Conservation (phyloP, 2,329 filamentous ascomycete species). For the Seiridium cupressi region DNA sequence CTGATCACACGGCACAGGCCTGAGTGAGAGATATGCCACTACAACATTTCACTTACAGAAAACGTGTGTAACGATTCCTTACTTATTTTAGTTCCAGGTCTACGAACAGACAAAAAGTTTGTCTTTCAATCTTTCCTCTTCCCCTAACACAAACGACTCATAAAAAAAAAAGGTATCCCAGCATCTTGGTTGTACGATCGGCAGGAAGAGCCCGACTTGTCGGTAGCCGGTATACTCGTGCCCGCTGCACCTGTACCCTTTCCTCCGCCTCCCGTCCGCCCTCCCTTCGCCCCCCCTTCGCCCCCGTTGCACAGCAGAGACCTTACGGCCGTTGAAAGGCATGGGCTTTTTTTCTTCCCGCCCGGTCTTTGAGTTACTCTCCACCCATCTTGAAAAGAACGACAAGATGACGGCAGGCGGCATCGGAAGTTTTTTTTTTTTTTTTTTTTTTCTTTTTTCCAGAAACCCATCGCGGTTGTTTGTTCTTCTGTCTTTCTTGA, state of each 20-base stretch:
- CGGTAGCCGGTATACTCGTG: neutral
- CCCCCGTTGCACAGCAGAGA: neutral
- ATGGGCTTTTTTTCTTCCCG: neutral
- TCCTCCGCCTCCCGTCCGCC: too few relatives aligned
- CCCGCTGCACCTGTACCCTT: neutral
- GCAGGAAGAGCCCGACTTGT: neutral
- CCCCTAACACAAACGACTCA: too few relatives aligned
- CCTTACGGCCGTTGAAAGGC: slow-evolving; percentile 2
- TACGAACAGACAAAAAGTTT: too few relatives aligned
- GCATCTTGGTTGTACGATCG: too few relatives aligned
- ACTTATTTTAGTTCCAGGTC: too few relatives aligned
- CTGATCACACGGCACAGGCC: too few relatives aligned
- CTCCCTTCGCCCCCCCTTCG: neutral
- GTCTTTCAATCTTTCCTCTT: too few relatives aligned
- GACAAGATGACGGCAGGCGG: neutral
- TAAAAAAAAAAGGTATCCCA: too few relatives aligned
- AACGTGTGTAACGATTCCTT: too few relatives aligned
- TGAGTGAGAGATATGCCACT: too few relatives aligned
- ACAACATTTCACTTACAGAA: too few relatives aligned
- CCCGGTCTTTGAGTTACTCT: neutral
- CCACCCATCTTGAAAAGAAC: neutral
- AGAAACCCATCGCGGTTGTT: neutral
- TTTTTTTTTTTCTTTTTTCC: neutral
- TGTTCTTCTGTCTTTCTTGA: too few relatives aligned
- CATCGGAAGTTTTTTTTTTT: neutral